Evolutionary conservation across 129 eudicot genomes (phyloP).

Genomic region (Centella asiatica): DNA sequence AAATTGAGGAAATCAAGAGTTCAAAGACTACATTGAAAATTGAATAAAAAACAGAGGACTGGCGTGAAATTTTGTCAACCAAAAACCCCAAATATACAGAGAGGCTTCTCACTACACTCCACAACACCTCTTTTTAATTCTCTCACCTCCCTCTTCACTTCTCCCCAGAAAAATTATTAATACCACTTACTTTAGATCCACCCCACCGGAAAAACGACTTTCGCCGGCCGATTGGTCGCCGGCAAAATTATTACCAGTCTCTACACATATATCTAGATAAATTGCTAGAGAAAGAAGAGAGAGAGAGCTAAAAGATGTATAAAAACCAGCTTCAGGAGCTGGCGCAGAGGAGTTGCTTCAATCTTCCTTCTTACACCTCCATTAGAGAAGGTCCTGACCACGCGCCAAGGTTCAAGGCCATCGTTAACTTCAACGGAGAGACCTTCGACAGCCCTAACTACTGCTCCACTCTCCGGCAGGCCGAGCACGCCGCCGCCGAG

Average conservation of each 20-base stretch:
- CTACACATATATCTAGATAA: background rate
- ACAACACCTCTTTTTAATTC: no score
- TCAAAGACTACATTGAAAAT: no score
- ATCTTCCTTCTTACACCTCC: slow-evolving; percentile 65
- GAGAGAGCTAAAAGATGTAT: slow-evolving; percentile 34
- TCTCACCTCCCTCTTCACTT: no score
- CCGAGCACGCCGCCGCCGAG: slow-evolving; percentile 78
- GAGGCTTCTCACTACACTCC: no score
- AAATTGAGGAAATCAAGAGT: no score
- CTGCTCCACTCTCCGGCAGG: slow-evolving; percentile 60
- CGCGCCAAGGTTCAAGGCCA: slow-evolving; percentile 71
- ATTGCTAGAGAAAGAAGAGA: background rate
- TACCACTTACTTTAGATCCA: no score
- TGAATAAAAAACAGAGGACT: no score
- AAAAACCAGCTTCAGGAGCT: slow-evolving; percentile 90
- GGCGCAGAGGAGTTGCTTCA: slow-evolving; percentile 90
- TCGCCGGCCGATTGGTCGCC: no score
- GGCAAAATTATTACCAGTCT: background rate
- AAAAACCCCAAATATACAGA: no score
- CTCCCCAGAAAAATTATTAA: no score
- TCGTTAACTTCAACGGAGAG: slow-evolving; percentile 68
- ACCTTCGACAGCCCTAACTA: slow-evolving; percentile 48
- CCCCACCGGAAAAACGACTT: no score
- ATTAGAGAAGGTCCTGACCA: slow-evolving; percentile 84
- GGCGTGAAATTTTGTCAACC: no score